A percentile compares a stretch with the other conserved stretches of the same genome.
These are phyloP conservation scores for Cenchrus americanus DNA, from an alignment of 176 grass and related monocot species.

Conservation along the genomic window DNA sequence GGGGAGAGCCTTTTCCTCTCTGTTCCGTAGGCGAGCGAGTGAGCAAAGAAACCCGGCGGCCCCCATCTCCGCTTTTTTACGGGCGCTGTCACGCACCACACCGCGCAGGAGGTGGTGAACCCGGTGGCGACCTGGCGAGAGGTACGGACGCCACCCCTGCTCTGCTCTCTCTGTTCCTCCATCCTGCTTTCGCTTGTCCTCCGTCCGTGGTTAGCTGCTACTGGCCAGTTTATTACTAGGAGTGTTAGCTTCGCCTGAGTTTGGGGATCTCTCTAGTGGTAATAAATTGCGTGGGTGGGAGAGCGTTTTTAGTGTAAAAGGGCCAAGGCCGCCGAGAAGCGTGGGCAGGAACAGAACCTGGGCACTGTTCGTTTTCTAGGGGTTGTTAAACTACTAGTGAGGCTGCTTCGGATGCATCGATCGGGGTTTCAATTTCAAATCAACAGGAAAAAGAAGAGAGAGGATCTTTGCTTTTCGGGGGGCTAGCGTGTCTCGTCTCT, in stretches of 20 bases:
- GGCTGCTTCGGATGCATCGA: conserved; percentile 34
- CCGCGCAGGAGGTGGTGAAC: background rate
- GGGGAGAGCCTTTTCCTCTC: no score
- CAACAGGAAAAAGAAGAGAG: no score
- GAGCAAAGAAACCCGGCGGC: background rate
- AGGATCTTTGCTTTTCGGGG: background rate
- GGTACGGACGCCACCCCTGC: background rate
- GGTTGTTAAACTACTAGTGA: background rate
- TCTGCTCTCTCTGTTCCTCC: background rate
- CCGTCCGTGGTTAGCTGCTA: background rate
- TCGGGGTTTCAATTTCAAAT: background rate
- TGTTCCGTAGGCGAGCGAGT: background rate
- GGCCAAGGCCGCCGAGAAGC: background rate
- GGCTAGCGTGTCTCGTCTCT: background rate
- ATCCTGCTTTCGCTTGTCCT: background rate
- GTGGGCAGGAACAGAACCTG: background rate
- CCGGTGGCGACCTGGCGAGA: background rate
- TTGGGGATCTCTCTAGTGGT: background rate
- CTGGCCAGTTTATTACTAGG: background rate
- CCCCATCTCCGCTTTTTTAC: background rate
- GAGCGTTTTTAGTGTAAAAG: conserved; percentile 3
- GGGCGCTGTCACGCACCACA: conserved; percentile 2
- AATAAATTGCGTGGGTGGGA: background rate
- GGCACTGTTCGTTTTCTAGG: conserved; percentile 25
- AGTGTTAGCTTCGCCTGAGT: background rate